A percentile compares a stretch with the other conserved stretches of the same genome.
These are phyloP conservation scores for Hypoxylon sp. DNA, from an alignment of 2,329 filamentous ascomycete species.

Conservation along the genomic window DNA sequence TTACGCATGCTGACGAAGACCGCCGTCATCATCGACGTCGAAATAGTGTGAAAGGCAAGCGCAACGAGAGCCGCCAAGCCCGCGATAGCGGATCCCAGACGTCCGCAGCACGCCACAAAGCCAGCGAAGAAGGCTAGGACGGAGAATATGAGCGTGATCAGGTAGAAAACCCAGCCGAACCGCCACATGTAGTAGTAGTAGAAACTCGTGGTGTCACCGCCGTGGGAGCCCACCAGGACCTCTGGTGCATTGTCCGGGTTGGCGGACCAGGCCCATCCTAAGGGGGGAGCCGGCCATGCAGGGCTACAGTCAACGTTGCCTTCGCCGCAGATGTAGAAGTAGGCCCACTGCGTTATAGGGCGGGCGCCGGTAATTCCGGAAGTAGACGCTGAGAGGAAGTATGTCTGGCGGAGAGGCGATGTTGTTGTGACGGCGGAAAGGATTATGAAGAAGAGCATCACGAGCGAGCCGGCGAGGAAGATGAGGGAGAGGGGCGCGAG, in stretches of 20 bases:
- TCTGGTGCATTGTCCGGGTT: slow-evolving; percentile 62
- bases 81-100: slow-evolving; percentile 78
- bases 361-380: slow-evolving; percentile 78
- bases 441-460: slow-evolving; percentile 72
- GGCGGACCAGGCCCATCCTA: slow-evolving; percentile 79
- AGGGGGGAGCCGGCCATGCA: slow-evolving; percentile 73
- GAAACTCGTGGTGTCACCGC: slow-evolving; percentile 67
- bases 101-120: slow-evolving; percentile 78
- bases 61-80: slow-evolving; percentile 71
- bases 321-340: slow-evolving; percentile 84
- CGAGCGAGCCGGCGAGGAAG: slow-evolving; percentile 66
- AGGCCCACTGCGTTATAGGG: slow-evolving; percentile 85
- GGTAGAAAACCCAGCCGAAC: slow-evolving; percentile 92
- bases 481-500: slow-evolving; percentile 54
- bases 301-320: slow-evolving; percentile 75
- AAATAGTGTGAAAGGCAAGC: slow-evolving; percentile 78
- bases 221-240: slow-evolving; percentile 68
- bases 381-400: slow-evolving; percentile 88
- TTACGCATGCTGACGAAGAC: slow-evolving; percentile 79
- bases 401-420: slow-evolving; percentile 79
- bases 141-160: slow-evolving; percentile 87
- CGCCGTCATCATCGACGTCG: slow-evolving; percentile 80
- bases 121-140: slow-evolving; percentile 76
- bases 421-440: slow-evolving; percentile 66
- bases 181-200: slow-evolving; percentile 87